Conservation (phyloP, 2,329 filamentous ascomycete species). For the Aspergillus caelatus region DNA sequence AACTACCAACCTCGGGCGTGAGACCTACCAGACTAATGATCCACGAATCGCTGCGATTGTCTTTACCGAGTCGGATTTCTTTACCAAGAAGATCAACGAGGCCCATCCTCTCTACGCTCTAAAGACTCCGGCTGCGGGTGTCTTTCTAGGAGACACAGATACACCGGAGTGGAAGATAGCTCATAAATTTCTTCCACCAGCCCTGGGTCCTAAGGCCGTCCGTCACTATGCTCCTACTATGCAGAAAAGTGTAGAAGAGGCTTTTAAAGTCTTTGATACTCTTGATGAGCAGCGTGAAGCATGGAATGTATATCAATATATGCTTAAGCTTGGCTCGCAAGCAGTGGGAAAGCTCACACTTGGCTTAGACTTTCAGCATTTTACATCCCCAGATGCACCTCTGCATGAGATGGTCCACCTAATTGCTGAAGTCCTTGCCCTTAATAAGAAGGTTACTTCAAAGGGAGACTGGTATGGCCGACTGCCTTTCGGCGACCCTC, state of each 20-base stretch:
- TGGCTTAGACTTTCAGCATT: conserved; percentile 51
- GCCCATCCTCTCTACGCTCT: conserved; percentile 34
- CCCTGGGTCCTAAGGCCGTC: conserved; percentile 49
- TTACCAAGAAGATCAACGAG: conserved; percentile 54
- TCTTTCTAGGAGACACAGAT: conserved; percentile 40
- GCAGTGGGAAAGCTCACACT: conserved; percentile 50
- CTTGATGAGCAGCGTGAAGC: conserved; percentile 51
- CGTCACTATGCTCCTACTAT: conserved; percentile 58
- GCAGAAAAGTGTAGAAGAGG: conserved; percentile 56
- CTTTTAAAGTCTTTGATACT: conserved; percentile 31
- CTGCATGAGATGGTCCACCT: conserved; percentile 55
- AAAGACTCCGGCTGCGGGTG: conserved; percentile 30
- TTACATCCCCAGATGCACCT: conserved; percentile 47
- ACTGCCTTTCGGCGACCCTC: conserved; percentile 62
- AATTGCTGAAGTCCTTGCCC: conserved; percentile 54
- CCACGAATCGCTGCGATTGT: conserved; percentile 51
- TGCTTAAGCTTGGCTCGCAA: conserved; percentile 52
- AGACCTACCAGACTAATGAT: conserved; percentile 56
- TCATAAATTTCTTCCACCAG: conserved; percentile 66
- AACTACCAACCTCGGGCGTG: conserved; percentile 57
- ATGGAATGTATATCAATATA: conserved; percentile 55
- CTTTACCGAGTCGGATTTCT: conserved; percentile 56
- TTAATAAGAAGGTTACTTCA: conserved; percentile 63
- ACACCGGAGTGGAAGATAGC: conserved; percentile 43
- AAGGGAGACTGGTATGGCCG: conserved; percentile 59